Conservation (phyloP, 371 early-diverging fungal species). For the Mortierella sp. region DNA sequence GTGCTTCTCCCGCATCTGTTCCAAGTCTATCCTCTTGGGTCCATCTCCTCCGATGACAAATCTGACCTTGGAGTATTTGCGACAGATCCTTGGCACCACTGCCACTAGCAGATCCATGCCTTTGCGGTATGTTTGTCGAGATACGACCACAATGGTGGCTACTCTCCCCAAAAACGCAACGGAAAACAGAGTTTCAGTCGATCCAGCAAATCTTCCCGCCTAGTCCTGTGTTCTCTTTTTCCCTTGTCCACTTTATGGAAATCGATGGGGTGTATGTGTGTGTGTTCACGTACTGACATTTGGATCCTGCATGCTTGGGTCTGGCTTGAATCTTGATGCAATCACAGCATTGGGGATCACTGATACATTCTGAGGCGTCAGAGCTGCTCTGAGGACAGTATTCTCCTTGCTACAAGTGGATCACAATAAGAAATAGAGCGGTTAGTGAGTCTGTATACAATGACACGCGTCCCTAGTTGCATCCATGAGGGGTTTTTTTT, state of each 20-base stretch:
- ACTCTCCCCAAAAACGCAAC: too few species aligned
- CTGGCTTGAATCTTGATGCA: conserved; percentile 89
- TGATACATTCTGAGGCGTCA: conserved; percentile 89
- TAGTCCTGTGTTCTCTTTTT: too few species aligned
- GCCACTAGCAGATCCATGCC: conserved; percentile 95
- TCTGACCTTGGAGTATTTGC: conserved; percentile 80
- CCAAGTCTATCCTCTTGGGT: conserved; percentile 94
- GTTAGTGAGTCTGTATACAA: too few species aligned
- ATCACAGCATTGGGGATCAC: conserved; percentile 99
- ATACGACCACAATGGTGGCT: conserved; percentile 95
- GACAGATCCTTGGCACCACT: conserved; percentile 95
- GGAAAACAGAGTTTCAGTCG: too few species aligned
- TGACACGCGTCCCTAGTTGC: too few species aligned
- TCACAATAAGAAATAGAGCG: neutral
- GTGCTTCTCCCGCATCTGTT: conserved; percentile 97
- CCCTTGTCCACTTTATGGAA: too few species aligned
- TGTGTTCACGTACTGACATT: conserved; percentile 71
- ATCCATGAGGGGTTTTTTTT: neutral
- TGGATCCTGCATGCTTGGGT: conserved; percentile 80
- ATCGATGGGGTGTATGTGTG: too few species aligned
- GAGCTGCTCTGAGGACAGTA: conserved; percentile 92
- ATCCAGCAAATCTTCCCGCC: too few species aligned
- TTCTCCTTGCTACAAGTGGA: conserved; percentile 88
- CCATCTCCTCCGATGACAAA: conserved; percentile 99
- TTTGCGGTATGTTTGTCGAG: conserved; percentile 96